These are phyloP conservation scores for Fusarium sororula DNA, from an alignment of 2,329 filamentous ascomycete genomes.

Conservation along the genomic window DNA sequence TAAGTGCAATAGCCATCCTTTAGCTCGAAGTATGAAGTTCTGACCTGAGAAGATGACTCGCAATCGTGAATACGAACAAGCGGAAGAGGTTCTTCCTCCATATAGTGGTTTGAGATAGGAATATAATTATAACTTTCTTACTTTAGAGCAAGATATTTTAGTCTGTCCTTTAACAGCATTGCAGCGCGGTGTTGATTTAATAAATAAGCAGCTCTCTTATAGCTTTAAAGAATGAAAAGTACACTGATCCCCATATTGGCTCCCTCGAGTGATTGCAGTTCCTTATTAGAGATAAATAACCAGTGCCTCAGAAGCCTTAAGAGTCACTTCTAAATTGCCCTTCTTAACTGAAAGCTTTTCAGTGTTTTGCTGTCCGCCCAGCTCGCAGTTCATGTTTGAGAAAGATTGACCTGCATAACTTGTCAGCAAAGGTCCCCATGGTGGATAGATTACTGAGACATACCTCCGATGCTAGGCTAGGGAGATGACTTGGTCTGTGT, in stretches of 20 bases:
- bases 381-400: not conserved
- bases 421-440: rapidly evolving
- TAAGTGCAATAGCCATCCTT: not conserved
- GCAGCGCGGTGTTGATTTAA: not conserved
- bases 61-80: not conserved
- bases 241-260: no score
- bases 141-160: not conserved
- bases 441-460: not conserved
- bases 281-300: not conserved
- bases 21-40: not conserved
- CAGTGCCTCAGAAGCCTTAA: not conserved
- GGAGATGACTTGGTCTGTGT: not conserved
- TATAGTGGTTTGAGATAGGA: not conserved
- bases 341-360: not conserved
- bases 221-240: not conserved
- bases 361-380: not conserved
- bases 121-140: not conserved
- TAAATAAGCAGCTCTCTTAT: not conserved
- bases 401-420: not conserved
- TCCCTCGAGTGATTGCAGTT: not conserved
- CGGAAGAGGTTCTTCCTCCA: not conserved
- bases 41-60: not conserved
- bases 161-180: not conserved
- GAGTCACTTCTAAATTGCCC: not conserved
- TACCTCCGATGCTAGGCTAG: not conserved